These are phyloP conservation scores for Cytidiella melzeri DNA, from an alignment of 768 basidiomycete species.

Conservation along the genomic window DNA sequence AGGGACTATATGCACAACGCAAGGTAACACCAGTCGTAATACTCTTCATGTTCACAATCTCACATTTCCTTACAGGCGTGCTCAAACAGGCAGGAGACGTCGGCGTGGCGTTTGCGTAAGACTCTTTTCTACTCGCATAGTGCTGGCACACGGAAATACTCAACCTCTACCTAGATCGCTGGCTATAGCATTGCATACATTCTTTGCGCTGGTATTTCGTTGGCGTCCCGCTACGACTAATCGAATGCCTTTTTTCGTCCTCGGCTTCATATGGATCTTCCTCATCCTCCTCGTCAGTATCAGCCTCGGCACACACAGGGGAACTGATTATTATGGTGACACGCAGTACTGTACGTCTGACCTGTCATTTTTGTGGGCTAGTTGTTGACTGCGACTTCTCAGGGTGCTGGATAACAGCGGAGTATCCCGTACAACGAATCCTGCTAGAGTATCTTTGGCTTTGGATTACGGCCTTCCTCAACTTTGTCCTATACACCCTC, in stretches of 20 bases:
- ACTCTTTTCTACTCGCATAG: background rate
- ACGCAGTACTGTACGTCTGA: conserved; percentile 32
- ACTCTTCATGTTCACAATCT: background rate
- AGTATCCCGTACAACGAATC: conserved; percentile 33
- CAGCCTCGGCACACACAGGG: conserved; percentile 29
- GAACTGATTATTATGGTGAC: conserved; percentile 35
- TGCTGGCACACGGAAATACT: background rate
- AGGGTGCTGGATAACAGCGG: conserved; percentile 48
- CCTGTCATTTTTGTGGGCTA: background rate
- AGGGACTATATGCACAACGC: conserved; percentile 28
- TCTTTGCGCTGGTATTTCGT: conserved; percentile 31
- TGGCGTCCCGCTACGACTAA: conserved; percentile 24
- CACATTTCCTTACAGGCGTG: conserved; percentile 20
- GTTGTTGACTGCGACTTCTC: background rate
- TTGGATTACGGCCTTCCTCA: conserved; percentile 39
- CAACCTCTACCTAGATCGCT: conserved; percentile 2
- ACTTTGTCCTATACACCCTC: conserved; percentile 38
- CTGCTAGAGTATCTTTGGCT: conserved; percentile 48
- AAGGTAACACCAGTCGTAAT: conserved; percentile 22
- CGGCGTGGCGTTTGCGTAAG: conserved; percentile 34
- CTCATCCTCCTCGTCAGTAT: conserved; percentile 35
- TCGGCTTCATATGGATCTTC: conserved; percentile 33
- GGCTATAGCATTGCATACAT: conserved; percentile 36
- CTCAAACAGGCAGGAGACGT: conserved; percentile 37
- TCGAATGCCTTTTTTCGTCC: conserved; percentile 27